A percentile compares a stretch with the other conserved stretches of the same genome.
Conservation (phyloP, 768 basidiomycete species). For the Pisolithus marmoratus region DNA sequence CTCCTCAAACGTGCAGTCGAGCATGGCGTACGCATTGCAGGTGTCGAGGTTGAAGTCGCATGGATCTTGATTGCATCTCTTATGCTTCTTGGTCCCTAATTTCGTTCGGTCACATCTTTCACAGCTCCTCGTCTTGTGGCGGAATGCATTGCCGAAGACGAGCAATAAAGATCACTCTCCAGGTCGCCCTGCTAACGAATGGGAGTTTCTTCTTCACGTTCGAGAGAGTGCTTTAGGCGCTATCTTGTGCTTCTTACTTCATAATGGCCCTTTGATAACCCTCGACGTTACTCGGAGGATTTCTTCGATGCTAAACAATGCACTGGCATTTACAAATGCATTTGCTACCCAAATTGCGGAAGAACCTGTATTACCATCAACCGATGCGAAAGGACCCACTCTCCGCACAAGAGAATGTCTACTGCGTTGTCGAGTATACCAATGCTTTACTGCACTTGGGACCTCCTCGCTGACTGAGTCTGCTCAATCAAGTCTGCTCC, state of each 20-base stretch:
- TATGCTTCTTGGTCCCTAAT: constrained; percentile 87
- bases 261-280: constrained; percentile 77
- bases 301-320: constrained; percentile 81
- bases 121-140: constrained; percentile 92
- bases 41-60: constrained; percentile 85
- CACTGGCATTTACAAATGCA: constrained; percentile 83
- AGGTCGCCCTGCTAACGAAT: constrained; percentile 69
- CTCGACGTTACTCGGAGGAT: constrained; percentile 89
- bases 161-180: constrained; percentile 76
- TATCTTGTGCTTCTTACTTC: constrained; percentile 78
- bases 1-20: constrained; percentile 89
- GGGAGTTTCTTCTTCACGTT: constrained; percentile 87
- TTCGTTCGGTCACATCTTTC: constrained; percentile 93
- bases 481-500: constrained; percentile 74
- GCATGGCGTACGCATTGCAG: constrained; percentile 79
- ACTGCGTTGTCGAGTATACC: constrained; percentile 78
- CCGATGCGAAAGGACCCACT: constrained; percentile 40
- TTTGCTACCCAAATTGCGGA: constrained; percentile 69
- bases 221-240: constrained; percentile 88
- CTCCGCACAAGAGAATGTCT: constrained; percentile 78
- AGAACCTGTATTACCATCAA: constrained; percentile 48
- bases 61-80: constrained; percentile 90
- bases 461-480: constrained; percentile 74
- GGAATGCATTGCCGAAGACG: constrained; percentile 94
- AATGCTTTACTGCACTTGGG: constrained; percentile 83